These are phyloP conservation scores for Paracamarosporium sp. DNA, from an alignment of 2,329 filamentous ascomycete genomes.

Conservation along the genomic window DNA sequence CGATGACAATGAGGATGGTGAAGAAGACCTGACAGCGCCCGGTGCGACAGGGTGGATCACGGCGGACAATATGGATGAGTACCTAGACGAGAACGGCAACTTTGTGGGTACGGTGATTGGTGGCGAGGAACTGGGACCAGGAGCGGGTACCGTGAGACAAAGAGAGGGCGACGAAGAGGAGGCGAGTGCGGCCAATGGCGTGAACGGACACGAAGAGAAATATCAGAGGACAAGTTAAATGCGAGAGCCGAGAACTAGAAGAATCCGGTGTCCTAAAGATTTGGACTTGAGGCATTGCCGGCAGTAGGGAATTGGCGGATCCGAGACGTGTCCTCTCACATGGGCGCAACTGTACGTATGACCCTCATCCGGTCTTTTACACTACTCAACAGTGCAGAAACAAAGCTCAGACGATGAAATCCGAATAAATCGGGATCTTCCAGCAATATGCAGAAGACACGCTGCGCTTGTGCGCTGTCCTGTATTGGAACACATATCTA, in stretches of 20 bases:
- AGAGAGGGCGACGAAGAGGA: conserved; percentile 42
- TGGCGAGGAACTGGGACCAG: conserved; percentile 38
- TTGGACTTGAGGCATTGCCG: neutral
- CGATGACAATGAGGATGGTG: conserved; percentile 63
- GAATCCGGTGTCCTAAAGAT: conserved; percentile 5
- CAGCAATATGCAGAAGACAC: neutral
- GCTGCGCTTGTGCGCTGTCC: neutral
- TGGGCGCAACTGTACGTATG: neutral
- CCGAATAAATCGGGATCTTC: no score
- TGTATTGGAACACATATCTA: neutral
- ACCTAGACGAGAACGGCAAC: conserved; percentile 52
- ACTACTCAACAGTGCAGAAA: neutral
- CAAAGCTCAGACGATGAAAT: neutral
- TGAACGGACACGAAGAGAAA: conserved; percentile 39
- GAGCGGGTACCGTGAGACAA: conserved; percentile 45
- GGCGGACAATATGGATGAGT: conserved; percentile 86
- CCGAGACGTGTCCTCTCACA: neutral
- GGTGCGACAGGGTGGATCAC: conserved; percentile 87
- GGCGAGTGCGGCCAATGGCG: conserved; percentile 31
- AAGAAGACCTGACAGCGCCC: conserved; percentile 63
- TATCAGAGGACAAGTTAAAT: conserved; percentile 43
- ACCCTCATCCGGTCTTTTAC: neutral
- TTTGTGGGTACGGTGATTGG: conserved; percentile 40
- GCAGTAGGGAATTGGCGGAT: neutral
- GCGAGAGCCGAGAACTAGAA: neutral